A percentile compares a stretch with the other conserved stretches of the same genome.
Evolutionary conservation across 108 stramenopile species (phyloP).

Genomic region (Cyclotella atomus): DNA sequence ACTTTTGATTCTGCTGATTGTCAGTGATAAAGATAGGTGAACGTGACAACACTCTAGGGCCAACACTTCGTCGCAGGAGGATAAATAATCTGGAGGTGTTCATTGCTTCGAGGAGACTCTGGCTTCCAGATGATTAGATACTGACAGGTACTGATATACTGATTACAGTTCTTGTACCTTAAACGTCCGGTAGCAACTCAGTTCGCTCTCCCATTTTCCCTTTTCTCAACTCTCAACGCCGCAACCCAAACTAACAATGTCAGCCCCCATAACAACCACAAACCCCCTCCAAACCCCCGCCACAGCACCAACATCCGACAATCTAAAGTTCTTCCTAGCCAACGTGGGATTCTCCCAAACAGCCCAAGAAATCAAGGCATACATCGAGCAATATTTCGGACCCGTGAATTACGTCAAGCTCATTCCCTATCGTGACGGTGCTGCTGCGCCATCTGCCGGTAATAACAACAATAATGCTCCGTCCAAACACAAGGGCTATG

Average conservation of each 20-base stretch:
- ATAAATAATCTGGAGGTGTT: too few relatives aligned
- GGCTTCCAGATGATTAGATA: too few relatives aligned
- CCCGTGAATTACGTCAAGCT: constrained; percentile 54
- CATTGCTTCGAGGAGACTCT: too few relatives aligned
- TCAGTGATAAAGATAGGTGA: too few relatives aligned
- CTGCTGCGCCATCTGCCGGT: too few relatives aligned
- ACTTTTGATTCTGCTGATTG: too few relatives aligned
- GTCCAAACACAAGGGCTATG: constrained; percentile 41
- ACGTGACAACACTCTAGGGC: too few relatives aligned
- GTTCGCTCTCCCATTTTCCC: too few relatives aligned
- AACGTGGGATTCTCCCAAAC: constrained; percentile 47
- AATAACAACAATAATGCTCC: not conserved
- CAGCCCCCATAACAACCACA: not conserved
- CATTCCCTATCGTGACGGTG: constrained; percentile 14
- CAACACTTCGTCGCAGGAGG: too few relatives aligned
- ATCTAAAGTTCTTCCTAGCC: constrained; percentile 52
- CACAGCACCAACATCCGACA: constrained; percentile 39
- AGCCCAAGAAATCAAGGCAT: constrained; percentile 31
- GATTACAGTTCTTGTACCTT: too few relatives aligned
- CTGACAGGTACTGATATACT: too few relatives aligned
- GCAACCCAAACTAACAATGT: not conserved
- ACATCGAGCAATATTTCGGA: constrained; percentile 39
- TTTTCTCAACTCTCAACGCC: not conserved
- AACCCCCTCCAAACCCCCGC: constrained; percentile 11
- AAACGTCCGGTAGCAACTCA: too few relatives aligned